Percentiles rank a stretch among this genome's conserved stretches.
phyloP scores from a whole-genome alignment of 441 rosid genomes.

The Flueggea neowawraea region DNA sequence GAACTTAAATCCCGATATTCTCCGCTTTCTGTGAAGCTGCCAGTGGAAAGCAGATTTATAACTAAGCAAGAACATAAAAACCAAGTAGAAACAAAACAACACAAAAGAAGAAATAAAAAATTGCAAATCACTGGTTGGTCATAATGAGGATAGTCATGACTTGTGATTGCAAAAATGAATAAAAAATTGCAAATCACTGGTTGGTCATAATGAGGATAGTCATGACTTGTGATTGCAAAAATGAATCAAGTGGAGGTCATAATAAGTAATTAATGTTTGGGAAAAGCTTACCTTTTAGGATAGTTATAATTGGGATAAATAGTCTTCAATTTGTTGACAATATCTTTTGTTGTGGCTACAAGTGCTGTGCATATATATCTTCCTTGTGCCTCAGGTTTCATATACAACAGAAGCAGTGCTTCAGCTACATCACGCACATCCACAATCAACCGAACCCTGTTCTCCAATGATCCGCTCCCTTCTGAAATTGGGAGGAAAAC shows the following conservation, averaged over 20 bases:
- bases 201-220: no score
- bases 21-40: slow-evolving; percentile 46
- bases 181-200: no score
- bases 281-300: slow-evolving; percentile 44
- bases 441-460: slow-evolving; percentile 35
- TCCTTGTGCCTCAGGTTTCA: slow-evolving; percentile 78
- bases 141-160: no score
- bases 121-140: no score
- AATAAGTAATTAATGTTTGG: no score
- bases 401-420: slow-evolving; percentile 63
- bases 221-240: no score
- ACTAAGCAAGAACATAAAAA: not conserved
- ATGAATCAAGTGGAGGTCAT: no score
- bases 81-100: no score
- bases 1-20: slow-evolving; percentile 36
- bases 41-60: slow-evolving; percentile 7
- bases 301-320: slow-evolving; percentile 58
- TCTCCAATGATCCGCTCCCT: slow-evolving; percentile 44
- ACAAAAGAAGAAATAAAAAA: no score
- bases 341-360: slow-evolving; percentile 18
- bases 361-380: slow-evolving; percentile 62
- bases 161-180: no score
- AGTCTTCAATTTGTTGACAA: slow-evolving; percentile 50
- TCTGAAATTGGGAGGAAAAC: slow-evolving; percentile 23
- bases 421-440: slow-evolving; percentile 81